Evolutionary conservation across 1,284 basidiomycete genomes (phyloP).

Genomic region (Microbotryomycetes sp.): DNA sequence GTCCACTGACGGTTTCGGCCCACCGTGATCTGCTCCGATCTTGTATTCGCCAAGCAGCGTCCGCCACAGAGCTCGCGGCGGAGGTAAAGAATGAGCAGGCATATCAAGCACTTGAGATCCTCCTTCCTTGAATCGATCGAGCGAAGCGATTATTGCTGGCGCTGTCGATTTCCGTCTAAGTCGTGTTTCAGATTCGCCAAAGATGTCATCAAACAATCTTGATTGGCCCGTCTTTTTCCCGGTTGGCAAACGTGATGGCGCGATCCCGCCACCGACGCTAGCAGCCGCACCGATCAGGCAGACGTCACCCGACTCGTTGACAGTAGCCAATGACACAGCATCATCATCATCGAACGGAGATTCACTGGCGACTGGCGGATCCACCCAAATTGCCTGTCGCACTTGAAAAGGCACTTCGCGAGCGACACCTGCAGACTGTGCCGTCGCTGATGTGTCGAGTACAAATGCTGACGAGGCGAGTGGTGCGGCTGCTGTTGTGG

Average conservation of each 20-base stretch:
- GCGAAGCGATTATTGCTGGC: no score
- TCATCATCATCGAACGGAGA: background rate
- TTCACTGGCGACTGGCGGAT: background rate
- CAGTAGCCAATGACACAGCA: slow-evolving; percentile 21
- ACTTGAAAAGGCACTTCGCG: slow-evolving; percentile 20
- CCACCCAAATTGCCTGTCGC: slow-evolving; percentile 15
- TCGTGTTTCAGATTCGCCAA: slow-evolving; percentile 15
- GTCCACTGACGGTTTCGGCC: no score
- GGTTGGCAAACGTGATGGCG: slow-evolving; percentile 14
- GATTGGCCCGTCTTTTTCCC: slow-evolving; percentile 4
- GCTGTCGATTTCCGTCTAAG: background rate
- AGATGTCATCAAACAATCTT: slow-evolving; percentile 36
- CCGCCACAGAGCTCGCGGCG: slow-evolving; percentile 25
- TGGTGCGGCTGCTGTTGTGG: background rate
- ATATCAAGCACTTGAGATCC: slow-evolving; percentile 10
- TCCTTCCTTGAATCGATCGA: no score
- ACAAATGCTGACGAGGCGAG: slow-evolving; percentile 10
- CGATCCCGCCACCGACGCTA: slow-evolving; percentile 1
- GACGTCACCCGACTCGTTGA: slow-evolving; percentile 8
- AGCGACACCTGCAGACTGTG: background rate
- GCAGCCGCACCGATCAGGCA: slow-evolving; percentile 23
- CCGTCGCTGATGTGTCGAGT: slow-evolving; percentile 2
- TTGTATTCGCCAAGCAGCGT: background rate
- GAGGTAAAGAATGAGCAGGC: slow-evolving; percentile 26
- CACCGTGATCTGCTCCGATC: no score